phyloP scores from a whole-genome alignment of 345 rosid species.

The Dovyalis caffra region DNA sequence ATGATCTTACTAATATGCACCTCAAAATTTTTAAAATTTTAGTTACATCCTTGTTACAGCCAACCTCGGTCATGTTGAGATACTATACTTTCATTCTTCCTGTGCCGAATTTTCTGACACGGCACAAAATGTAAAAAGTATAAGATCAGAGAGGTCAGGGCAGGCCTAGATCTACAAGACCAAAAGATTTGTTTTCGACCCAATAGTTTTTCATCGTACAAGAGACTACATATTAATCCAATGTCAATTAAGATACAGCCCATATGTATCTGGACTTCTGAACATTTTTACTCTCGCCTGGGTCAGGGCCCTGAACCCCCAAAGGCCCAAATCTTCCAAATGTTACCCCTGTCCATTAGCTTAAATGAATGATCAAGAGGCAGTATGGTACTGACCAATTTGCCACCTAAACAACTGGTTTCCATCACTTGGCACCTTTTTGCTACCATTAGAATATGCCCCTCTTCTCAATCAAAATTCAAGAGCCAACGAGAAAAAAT shows the following conservation, averaged over 20 bases:
- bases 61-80: not conserved
- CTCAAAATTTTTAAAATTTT: not conserved
- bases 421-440: not conserved
- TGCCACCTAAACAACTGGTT: not conserved
- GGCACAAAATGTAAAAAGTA: not conserved
- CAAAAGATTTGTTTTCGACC: not conserved
- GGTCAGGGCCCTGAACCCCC: not conserved
- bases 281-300: not conserved
- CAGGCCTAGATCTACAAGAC: not conserved
- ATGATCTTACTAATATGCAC: not conserved
- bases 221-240: no score
- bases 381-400: no score
- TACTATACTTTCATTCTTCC: not conserved
- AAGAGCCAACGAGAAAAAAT: no score
- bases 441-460: not conserved
- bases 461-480: not conserved
- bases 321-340: no score
- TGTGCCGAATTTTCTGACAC: not conserved
- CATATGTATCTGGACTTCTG: not conserved
- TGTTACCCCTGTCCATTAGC: not conserved
- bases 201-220: no score
- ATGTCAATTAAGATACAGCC: not conserved
- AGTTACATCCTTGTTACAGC: not conserved
- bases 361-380: not conserved
- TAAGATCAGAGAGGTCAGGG: not conserved